phyloP scores from a whole-genome alignment of 805 yeast genomes.

The Lipomyces sp. region DNA sequence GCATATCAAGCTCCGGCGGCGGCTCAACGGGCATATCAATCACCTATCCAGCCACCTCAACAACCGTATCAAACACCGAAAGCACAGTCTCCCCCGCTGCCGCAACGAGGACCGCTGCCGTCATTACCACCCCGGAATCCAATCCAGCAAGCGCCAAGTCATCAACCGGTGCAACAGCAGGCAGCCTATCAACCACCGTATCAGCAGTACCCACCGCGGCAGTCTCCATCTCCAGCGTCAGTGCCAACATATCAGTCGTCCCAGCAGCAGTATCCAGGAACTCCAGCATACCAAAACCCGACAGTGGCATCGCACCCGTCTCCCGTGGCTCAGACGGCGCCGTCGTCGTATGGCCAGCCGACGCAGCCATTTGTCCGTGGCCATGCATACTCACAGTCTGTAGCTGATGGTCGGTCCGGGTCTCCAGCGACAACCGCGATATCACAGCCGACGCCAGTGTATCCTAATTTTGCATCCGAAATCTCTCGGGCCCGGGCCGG shows the following conservation, averaged over 20 bases:
- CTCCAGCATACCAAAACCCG: slow-evolving; percentile 6
- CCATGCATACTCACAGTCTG: slow-evolving; percentile 32
- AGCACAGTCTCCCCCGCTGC: slow-evolving; percentile 19
- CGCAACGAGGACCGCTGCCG: slow-evolving; percentile 13
- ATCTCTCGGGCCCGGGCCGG: slow-evolving; percentile 39
- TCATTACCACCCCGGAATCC: slow-evolving; percentile 4
- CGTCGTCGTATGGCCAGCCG: slow-evolving; percentile 14
- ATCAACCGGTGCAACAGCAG: slow-evolving; percentile 12
- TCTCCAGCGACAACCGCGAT: slow-evolving; percentile 13
- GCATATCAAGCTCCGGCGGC: slow-evolving; percentile 17
- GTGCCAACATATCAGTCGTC: slow-evolving; percentile 13
- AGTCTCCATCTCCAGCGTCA: slow-evolving; percentile 26
- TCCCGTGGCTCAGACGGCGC: slow-evolving; percentile 6
- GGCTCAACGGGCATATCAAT: slow-evolving; percentile 23
- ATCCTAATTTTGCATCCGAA: slow-evolving; percentile 46
- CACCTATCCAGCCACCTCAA: slow-evolving; percentile 10
- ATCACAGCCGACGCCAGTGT: slow-evolving; percentile 2
- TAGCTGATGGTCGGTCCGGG: slow-evolving; percentile 19
- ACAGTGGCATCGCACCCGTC: slow-evolving; percentile 9
- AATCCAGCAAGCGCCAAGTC: not conserved
- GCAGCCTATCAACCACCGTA: slow-evolving; percentile 7
- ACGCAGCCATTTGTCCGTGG: slow-evolving; percentile 25
- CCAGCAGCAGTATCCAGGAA: slow-evolving; percentile 11
- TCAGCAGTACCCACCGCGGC: not conserved
- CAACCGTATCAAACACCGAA: slow-evolving; percentile 7